These are phyloP conservation scores for Globisporangium paroecandrum DNA, from an alignment of 352 stramenopile genomes.

Conservation along the genomic window DNA sequence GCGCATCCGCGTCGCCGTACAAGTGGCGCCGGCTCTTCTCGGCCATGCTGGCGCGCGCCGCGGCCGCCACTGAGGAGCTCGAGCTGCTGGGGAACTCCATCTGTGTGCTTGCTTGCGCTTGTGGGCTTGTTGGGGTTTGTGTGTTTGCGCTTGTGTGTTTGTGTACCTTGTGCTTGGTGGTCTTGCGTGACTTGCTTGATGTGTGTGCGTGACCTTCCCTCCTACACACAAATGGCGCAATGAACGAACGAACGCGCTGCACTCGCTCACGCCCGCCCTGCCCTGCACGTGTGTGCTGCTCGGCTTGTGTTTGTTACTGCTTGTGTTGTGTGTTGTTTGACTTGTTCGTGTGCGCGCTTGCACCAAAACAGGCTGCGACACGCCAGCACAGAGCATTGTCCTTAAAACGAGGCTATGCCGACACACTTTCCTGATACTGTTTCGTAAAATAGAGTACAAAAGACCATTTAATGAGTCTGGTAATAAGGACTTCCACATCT, in stretches of 20 bases:
- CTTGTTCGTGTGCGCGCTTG: not conserved
- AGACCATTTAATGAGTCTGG: not conserved
- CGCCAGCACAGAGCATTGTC: not conserved
- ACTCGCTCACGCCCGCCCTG: not conserved
- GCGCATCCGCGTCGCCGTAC: constrained; percentile 16
- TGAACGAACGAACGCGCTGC: not conserved
- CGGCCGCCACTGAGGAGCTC: not conserved
- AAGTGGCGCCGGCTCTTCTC: constrained; percentile 13
- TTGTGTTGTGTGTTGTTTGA: not conserved
- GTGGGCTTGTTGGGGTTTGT: too few species aligned
- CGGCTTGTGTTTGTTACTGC: not conserved
- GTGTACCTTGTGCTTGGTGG: not conserved
- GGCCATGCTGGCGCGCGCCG: constrained; percentile 9
- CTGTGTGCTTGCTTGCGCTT: not conserved
- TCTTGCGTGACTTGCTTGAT: not conserved
- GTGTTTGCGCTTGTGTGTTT: not conserved
- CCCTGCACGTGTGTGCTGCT: not conserved
- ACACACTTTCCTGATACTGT: not conserved
- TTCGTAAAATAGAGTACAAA: too few species aligned
- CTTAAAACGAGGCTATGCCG: not conserved
- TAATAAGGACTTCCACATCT: not conserved
- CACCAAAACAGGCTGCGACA: not conserved
- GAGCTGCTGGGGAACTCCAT: constrained; percentile 5
- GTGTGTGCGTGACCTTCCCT: not conserved
- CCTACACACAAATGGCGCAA: constrained; percentile 1